phyloP scores from a whole-genome alignment of 805 yeast species.

The Peterozyma toletana region DNA sequence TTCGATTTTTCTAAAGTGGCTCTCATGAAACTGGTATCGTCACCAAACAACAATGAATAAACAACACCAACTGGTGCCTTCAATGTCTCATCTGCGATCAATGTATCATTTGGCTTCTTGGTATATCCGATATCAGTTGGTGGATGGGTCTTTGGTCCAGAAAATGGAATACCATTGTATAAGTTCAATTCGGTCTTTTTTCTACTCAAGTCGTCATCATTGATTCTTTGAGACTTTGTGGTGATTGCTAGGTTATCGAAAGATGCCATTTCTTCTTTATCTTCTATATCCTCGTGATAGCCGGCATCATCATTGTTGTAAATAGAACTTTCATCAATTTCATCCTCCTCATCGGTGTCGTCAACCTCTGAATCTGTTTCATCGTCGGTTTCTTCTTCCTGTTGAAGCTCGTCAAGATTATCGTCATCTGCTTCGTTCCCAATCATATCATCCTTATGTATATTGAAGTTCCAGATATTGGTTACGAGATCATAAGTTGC shows the following conservation, averaged over 20 bases:
- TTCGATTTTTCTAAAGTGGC: conserved; percentile 49
- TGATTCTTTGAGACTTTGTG: not conserved
- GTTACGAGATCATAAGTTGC: conserved; percentile 41
- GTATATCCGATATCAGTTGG: conserved; percentile 32
- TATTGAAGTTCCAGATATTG: conserved; percentile 51
- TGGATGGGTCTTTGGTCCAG: conserved; percentile 30
- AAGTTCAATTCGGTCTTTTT: conserved; percentile 18
- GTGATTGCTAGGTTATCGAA: not conserved
- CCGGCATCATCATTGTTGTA: conserved; percentile 16
- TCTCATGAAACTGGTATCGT: conserved; percentile 37
- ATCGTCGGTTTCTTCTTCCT: not conserved
- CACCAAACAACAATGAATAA: conserved; percentile 54
- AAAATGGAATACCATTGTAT: conserved; percentile 29
- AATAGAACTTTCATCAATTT: conserved; percentile 10
- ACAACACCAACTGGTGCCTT: conserved; percentile 63
- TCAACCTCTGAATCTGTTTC: conserved; percentile 22
- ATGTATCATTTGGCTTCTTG: conserved; percentile 41
- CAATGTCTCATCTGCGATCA: conserved; percentile 45
- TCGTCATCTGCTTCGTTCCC: conserved; percentile 3
- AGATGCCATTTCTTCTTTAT: not conserved
- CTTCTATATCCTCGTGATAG: conserved; percentile 16
- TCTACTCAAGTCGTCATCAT: conserved; percentile 10
- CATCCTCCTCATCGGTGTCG: conserved; percentile 12
- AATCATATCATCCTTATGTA: conserved; percentile 17
- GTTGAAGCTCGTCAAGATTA: not conserved